Evolutionary conservation across 768 basidiomycete genomes (phyloP).

Genomic region (Leccinum fibrillosum): DNA sequence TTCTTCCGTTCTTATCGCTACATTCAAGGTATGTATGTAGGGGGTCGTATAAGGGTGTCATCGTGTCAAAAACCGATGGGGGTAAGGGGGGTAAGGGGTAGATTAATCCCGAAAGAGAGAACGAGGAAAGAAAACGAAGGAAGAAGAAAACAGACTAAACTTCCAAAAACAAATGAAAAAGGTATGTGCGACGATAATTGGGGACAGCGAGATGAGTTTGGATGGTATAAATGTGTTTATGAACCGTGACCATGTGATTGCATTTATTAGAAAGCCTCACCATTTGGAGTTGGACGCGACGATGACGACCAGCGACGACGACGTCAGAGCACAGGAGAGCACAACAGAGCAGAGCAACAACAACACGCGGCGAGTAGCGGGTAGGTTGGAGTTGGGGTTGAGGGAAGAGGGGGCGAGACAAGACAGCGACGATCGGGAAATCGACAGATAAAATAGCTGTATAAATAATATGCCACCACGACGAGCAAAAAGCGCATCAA

Average conservation of each 20-base stretch:
- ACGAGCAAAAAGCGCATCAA: constrained; percentile 4
- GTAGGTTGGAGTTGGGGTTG: neutral
- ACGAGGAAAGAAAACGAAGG: neutral
- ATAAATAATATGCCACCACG: constrained; percentile 22
- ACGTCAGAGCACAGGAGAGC: neutral
- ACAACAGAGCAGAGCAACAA: neutral
- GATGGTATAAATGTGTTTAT: neutral
- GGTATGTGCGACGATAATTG: neutral
- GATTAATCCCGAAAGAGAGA: neutral
- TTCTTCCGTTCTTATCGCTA: neutral
- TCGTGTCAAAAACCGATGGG: neutral
- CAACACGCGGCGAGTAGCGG: neutral
- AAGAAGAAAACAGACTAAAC: neutral
- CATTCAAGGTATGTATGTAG: neutral
- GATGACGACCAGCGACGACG: neutral
- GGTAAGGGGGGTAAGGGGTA: neutral
- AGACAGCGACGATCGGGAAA: neutral
- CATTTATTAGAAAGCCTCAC: neutral
- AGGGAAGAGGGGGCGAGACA: neutral
- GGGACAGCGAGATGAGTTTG: neutral
- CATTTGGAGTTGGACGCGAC: neutral
- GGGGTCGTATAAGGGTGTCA: neutral
- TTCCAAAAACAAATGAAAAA: neutral
- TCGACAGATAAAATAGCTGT: constrained; percentile 22
- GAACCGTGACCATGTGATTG: neutral